Conservation (phyloP, 2,329 filamentous ascomycete species). For the Scedosporium minutisporum region DNA sequence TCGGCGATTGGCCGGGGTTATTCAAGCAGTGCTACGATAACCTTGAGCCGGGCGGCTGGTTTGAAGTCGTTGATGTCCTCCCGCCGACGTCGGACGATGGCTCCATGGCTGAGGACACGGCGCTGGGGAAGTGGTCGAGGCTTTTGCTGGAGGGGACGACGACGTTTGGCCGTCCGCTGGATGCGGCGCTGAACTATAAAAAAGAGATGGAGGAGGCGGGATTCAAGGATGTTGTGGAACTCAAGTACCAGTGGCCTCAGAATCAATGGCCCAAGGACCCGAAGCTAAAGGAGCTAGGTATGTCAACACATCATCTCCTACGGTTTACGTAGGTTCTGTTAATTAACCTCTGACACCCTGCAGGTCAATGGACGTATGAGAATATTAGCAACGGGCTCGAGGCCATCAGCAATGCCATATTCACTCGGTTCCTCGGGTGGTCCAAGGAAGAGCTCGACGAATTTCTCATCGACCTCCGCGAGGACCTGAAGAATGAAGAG, state of each 20-base stretch:
- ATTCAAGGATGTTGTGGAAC: neutral
- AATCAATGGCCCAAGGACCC: neutral
- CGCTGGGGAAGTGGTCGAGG: neutral
- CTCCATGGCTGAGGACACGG: neutral
- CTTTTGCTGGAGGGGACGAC: neutral
- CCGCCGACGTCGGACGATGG: neutral
- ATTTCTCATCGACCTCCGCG: slow-evolving; percentile 17
- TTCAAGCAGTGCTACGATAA: slow-evolving; percentile 9
- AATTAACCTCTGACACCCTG: neutral
- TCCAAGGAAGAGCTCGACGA: slow-evolving; percentile 17
- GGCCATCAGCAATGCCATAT: slow-evolving; percentile 20
- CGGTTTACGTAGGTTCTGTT: no score
- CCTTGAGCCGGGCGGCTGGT: slow-evolving; percentile 24
- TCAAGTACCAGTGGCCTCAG: neutral
- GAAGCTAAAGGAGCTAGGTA: neutral
- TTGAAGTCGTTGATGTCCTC: neutral
- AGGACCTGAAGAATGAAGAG: slow-evolving; percentile 17
- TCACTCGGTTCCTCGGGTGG: slow-evolving; percentile 22
- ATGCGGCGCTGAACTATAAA: slow-evolving; percentile 21
- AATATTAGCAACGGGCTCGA: slow-evolving; percentile 16
- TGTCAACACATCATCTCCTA: neutral
- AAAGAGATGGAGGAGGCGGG: neutral
- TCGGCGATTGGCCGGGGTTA: slow-evolving; percentile 21
- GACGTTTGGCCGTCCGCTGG: slow-evolving; percentile 23
- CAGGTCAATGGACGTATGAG: slow-evolving; percentile 13